A percentile compares a stretch with the other conserved stretches of the same genome.
These are phyloP conservation scores for Thyridium curvatum DNA, from an alignment of 2,329 filamentous ascomycete species.

Conservation along the genomic window DNA sequence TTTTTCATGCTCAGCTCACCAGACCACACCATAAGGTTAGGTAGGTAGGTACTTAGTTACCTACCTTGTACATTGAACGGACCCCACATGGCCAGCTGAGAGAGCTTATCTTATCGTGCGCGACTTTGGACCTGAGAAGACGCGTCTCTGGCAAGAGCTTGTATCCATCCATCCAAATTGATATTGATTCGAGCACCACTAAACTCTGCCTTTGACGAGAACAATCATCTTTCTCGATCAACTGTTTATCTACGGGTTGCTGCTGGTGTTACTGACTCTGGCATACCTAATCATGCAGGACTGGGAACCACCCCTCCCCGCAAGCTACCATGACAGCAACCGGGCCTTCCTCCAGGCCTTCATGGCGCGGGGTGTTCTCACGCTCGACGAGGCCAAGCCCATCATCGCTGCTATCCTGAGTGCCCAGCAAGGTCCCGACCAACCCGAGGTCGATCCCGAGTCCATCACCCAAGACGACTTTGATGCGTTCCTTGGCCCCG, in stretches of 20 bases:
- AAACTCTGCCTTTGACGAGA: too few relatives aligned
- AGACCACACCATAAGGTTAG: too few relatives aligned
- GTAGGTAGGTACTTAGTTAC: too few relatives aligned
- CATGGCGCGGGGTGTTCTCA: conserved; percentile 71
- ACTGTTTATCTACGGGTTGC: too few relatives aligned
- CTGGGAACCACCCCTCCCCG: conserved; percentile 22
- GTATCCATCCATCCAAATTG: too few relatives aligned
- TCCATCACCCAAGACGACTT: conserved; percentile 67
- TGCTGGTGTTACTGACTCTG: neutral
- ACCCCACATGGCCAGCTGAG: too few relatives aligned
- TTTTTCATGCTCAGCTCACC: too few relatives aligned
- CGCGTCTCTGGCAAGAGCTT: neutral
- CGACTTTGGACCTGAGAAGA: neutral
- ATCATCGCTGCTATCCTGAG: conserved; percentile 73
- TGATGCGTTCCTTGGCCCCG: conserved; percentile 58
- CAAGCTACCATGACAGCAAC: conserved; percentile 55
- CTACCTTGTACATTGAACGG: too few relatives aligned
- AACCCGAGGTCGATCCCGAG: conserved; percentile 36
- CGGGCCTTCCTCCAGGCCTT: conserved; percentile 89
- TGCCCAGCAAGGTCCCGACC: conserved; percentile 21
- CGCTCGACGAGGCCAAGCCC: conserved; percentile 63
- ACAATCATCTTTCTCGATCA: too few relatives aligned
- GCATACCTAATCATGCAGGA: conserved; percentile 11
- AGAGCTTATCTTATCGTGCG: too few relatives aligned
- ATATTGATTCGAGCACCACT: too few relatives aligned